Conservation (phyloP, 371 early-diverging fungal genomes). For the Mortierella sp. region DNA sequence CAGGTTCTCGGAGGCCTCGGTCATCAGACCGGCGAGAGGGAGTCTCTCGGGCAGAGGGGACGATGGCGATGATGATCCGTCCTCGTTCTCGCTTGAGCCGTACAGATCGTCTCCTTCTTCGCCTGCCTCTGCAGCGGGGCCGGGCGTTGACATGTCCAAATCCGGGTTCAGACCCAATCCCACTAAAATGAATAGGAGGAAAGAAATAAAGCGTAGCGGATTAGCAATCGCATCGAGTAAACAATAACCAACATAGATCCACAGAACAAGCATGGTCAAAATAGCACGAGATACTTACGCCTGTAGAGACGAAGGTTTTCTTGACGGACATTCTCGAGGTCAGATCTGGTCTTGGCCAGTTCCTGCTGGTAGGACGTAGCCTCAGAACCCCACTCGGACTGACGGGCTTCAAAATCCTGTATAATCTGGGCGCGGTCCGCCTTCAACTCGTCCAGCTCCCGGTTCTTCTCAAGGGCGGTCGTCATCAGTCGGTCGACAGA, state of each 20-base stretch:
- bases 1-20: slow-evolving; percentile 36
- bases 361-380: neutral
- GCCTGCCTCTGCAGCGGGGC: neutral
- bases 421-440: neutral
- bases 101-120: neutral
- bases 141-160: neutral
- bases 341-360: slow-evolving; percentile 1
- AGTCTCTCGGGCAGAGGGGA: neutral
- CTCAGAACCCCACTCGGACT: neutral
- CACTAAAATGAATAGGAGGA: neutral
- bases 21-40: slow-evolving; percentile 17
- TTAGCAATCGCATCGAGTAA: neutral
- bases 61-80: neutral
- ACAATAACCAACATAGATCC: neutral
- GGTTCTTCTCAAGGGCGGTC: slow-evolving; percentile 5
- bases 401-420: neutral
- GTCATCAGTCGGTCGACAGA: neutral
- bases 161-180: neutral
- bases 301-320: slow-evolving; percentile 10
- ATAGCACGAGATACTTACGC: neutral
- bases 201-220: neutral
- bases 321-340: slow-evolving; percentile 18
- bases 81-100: neutral
- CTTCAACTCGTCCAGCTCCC: neutral
- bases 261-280: neutral